Evolutionary conservation across 176 grass and related monocot species (phyloP).

Genomic region (Saccharum spontaneum): DNA sequence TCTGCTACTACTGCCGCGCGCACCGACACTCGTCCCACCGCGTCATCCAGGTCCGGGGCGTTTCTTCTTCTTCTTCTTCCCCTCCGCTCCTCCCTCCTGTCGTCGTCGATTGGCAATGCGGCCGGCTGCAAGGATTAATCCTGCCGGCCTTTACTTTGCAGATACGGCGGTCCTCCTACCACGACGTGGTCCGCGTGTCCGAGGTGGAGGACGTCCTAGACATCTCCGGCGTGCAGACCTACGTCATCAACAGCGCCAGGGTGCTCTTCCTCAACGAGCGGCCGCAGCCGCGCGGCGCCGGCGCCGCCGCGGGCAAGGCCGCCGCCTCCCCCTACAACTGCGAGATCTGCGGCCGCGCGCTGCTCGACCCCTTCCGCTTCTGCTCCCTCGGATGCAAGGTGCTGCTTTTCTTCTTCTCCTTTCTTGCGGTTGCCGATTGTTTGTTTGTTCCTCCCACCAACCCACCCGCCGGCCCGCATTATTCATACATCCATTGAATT

Average conservation of each 20-base stretch:
- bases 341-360: constrained; percentile 77
- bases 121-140: background rate
- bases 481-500: background rate
- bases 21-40: constrained; percentile 61
- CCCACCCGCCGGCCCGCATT: background rate
- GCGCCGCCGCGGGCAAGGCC: constrained; percentile 48
- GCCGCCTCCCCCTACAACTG: constrained; percentile 60
- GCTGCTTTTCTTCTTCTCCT: background rate
- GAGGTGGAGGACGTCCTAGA: constrained; percentile 75
- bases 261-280: constrained; percentile 90
- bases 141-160: background rate
- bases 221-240: constrained; percentile 82
- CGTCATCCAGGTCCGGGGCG: constrained; percentile 40
- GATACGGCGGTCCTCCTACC: constrained; percentile 81
- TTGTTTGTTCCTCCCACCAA: constrained; percentile 3
- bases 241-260: constrained; percentile 89
- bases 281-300: constrained; percentile 65
- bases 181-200: constrained; percentile 70
- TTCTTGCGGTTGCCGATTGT: background rate
- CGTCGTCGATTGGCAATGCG: background rate
- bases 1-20: constrained; percentile 83
- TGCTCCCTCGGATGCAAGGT: constrained; percentile 97
- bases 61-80: too few relatives aligned
- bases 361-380: constrained; percentile 90
- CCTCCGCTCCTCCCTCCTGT: too few relatives aligned